A percentile compares a stretch with the other conserved stretches of the same genome.
phyloP scores from a whole-genome alignment of 2,329 filamentous ascomycete genomes.

The Aspergillus sp. region DNA sequence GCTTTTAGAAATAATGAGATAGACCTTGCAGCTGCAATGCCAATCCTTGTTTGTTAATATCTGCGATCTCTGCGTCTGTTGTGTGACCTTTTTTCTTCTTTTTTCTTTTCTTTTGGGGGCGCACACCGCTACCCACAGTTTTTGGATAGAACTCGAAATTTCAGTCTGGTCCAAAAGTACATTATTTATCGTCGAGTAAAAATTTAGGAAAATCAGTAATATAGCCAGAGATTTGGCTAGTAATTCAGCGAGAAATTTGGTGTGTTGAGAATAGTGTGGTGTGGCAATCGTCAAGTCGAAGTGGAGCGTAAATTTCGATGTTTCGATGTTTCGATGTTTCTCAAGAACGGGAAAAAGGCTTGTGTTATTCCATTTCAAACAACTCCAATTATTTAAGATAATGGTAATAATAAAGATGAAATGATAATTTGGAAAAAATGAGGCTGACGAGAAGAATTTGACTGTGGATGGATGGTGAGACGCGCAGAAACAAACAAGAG shows the following conservation, averaged over 20 bases:
- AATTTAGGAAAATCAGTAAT: background rate
- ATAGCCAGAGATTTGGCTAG: background rate
- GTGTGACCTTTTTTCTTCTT: too few species aligned
- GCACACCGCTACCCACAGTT: constrained; percentile 15
- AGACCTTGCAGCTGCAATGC: background rate
- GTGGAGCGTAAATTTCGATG: background rate
- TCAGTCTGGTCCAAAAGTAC: constrained; percentile 10
- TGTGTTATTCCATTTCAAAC: constrained; percentile 16
- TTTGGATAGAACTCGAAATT: constrained; percentile 8
- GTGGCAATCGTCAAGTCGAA: background rate
- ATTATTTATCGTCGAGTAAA: constrained; percentile 5
- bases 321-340: too few species aligned
- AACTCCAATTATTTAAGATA: background rate
- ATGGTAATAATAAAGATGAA: background rate
- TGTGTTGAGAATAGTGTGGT: background rate
- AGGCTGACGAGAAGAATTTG: background rate
- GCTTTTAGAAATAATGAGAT: background rate
- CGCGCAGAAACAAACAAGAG: too few species aligned
- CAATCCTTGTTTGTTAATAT: background rate
- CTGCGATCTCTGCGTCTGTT: too few species aligned
- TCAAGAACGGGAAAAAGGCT: constrained; percentile 2
- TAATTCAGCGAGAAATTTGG: background rate
- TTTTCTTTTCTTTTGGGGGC: background rate
- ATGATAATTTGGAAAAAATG: background rate
- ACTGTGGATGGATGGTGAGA: too few species aligned